phyloP scores from a whole-genome alignment of 441 rosid species.

The Mallotus repandus region DNA sequence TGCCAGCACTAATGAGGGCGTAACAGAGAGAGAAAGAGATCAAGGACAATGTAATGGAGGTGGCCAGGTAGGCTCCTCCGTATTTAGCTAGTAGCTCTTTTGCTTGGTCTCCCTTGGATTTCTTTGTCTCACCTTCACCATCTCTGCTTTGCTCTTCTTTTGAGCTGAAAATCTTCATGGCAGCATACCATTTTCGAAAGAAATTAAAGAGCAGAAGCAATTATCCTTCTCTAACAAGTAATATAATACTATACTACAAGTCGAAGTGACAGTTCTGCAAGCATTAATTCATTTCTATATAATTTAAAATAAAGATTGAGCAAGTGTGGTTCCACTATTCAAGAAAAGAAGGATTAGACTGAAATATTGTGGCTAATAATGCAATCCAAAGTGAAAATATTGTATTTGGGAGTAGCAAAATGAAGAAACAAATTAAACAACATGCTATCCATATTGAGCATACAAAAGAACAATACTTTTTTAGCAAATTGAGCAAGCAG shows the following conservation, averaged over 20 bases:
- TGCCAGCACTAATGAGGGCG: constrained; percentile 57
- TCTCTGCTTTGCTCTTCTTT: constrained; percentile 48
- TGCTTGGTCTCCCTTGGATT: constrained; percentile 71
- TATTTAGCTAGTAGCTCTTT: constrained; percentile 78
- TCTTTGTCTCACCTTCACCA: constrained; percentile 42
- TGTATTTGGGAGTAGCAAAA: too few relatives aligned
- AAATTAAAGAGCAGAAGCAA: too few relatives aligned
- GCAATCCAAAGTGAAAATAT: too few relatives aligned
- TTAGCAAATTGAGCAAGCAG: too few relatives aligned
- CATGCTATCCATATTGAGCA: too few relatives aligned
- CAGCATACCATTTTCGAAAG: background rate
- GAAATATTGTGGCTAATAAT: background rate
- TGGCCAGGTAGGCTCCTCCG: constrained; percentile 94
- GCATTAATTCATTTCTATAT: background rate
- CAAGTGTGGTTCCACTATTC: too few relatives aligned
- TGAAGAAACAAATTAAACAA: too few relatives aligned
- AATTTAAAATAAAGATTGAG: background rate
- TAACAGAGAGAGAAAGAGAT: constrained; percentile 78
- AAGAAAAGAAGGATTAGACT: background rate
- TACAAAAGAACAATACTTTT: too few relatives aligned
- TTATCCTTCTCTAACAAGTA: too few relatives aligned
- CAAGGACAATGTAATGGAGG: constrained; percentile 81
- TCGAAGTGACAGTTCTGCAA: background rate
- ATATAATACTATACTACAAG: background rate
- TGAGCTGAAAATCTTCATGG: constrained; percentile 57